phyloP scores from a whole-genome alignment of 257 asterid genomes.

The Thymus mandschuricus region DNA sequence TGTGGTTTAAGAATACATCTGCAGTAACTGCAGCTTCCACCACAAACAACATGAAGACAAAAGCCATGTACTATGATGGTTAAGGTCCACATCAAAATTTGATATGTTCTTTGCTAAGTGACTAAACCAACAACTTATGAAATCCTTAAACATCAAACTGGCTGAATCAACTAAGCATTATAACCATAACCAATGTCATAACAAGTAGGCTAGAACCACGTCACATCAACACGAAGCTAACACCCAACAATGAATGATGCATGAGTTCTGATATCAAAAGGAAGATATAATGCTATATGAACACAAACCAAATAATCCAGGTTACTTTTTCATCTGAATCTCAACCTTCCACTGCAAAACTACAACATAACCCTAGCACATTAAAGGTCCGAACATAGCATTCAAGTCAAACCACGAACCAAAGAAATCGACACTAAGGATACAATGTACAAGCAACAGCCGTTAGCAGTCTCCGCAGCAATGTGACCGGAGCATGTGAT shows the following conservation, averaged over 20 bases:
- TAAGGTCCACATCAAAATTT: conserved; percentile 50
- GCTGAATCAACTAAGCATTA: not conserved
- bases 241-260: not conserved
- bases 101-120: conserved; percentile 13
- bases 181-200: not conserved
- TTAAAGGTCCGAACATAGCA: not conserved
- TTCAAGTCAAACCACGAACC: not conserved
- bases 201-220: conserved; percentile 18
- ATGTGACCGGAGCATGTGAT: conserved; percentile 68
- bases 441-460: conserved; percentile 67
- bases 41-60: conserved; percentile 66
- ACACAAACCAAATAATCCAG: not conserved
- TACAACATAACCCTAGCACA: not conserved
- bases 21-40: conserved; percentile 77
- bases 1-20: conserved; percentile 72
- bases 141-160: too few species aligned
- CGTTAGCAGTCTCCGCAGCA: conserved; percentile 73
- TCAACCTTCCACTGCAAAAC: not conserved
- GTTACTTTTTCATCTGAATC: not conserved
- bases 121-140: not conserved
- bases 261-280: not conserved
- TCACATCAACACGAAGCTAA: conserved; percentile 17
- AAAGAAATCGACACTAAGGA: conserved; percentile 42
- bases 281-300: not conserved
- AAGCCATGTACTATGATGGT: conserved; percentile 63